Conservation (phyloP, 1,139 yeast species). For the Suhomyces anneliseae region DNA sequence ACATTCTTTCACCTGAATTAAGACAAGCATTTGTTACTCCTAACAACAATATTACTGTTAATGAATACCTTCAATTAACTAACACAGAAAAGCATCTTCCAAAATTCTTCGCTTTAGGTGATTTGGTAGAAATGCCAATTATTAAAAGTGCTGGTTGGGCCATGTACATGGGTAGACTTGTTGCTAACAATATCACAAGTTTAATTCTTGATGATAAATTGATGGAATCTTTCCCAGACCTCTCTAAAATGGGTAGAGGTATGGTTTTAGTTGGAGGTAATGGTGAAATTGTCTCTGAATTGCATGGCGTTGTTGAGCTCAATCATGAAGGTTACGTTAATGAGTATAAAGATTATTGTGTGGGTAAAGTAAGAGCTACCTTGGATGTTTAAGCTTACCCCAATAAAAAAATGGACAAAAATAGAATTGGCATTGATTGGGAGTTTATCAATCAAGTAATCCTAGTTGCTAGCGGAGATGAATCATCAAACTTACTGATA, state of each 20-base stretch:
- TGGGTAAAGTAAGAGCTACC: constrained; percentile 27
- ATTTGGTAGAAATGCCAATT: constrained; percentile 41
- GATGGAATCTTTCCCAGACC: constrained; percentile 39
- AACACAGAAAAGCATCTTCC: constrained; percentile 13
- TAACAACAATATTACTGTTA: constrained; percentile 31
- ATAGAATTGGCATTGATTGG: not conserved
- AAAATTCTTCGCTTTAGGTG: constrained; percentile 42
- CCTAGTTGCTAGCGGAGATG: too few species aligned
- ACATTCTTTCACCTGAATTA: constrained; percentile 21
- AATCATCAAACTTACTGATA: too few species aligned
- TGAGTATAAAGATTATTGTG: constrained; percentile 42
- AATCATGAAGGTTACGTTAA: constrained; percentile 38
- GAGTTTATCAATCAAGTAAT: not conserved
- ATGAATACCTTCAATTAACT: constrained; percentile 38
- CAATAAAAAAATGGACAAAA: not conserved
- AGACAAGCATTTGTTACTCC: constrained; percentile 24
- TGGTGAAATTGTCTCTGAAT: constrained; percentile 41
- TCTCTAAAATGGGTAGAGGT: constrained; percentile 37
- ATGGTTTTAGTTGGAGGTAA: constrained; percentile 48
- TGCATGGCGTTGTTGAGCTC: constrained; percentile 36
- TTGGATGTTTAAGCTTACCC: constrained; percentile 13
- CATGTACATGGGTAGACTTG: constrained; percentile 43
- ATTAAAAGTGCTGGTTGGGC: constrained; percentile 53
- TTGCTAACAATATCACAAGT: constrained; percentile 40
- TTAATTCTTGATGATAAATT: constrained; percentile 29